These are phyloP conservation scores for Seiridium cupressi DNA, from an alignment of 2,329 filamentous ascomycete species.

Conservation along the genomic window DNA sequence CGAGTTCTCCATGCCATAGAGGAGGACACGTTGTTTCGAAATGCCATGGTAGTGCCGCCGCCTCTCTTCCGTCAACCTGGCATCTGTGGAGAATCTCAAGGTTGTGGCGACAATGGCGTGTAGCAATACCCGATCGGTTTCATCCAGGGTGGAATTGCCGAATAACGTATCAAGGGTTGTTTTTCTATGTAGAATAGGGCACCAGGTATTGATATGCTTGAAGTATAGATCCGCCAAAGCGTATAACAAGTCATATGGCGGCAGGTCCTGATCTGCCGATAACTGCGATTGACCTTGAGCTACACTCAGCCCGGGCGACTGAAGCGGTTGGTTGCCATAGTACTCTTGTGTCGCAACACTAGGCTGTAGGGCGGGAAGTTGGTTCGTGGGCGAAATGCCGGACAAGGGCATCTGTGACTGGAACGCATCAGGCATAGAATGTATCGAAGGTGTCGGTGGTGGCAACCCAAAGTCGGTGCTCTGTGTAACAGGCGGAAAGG, in stretches of 20 bases:
- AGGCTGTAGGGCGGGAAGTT: conserved; percentile 32
- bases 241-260: conserved; percentile 73
- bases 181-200: conserved; percentile 84
- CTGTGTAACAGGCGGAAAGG: conserved; percentile 44
- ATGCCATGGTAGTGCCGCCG: conserved; percentile 73
- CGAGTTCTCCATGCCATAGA: conserved; percentile 87
- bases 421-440: conserved; percentile 46
- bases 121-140: conserved; percentile 78
- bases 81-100: conserved; percentile 77
- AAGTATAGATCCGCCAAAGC: conserved; percentile 74
- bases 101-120: conserved; percentile 90
- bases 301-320: conserved; percentile 58
- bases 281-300: conserved; percentile 44
- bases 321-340: conserved; percentile 47
- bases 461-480: conserved; percentile 50
- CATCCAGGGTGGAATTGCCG: conserved; percentile 71
- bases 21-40: conserved; percentile 81
- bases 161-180: conserved; percentile 81
- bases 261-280: conserved; percentile 64
- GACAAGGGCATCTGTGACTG: conserved; percentile 41
- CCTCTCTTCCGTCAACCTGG: conserved; percentile 69
- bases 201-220: conserved; percentile 80
- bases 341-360: conserved; percentile 47
- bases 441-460: conserved; percentile 39
- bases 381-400: conserved; percentile 37